Evolutionary conservation across 2,329 filamentous ascomycete genomes (phyloP), one percentile per base, ranked within the genome.

Genomic region (Myriangium duriaei): DNA sequence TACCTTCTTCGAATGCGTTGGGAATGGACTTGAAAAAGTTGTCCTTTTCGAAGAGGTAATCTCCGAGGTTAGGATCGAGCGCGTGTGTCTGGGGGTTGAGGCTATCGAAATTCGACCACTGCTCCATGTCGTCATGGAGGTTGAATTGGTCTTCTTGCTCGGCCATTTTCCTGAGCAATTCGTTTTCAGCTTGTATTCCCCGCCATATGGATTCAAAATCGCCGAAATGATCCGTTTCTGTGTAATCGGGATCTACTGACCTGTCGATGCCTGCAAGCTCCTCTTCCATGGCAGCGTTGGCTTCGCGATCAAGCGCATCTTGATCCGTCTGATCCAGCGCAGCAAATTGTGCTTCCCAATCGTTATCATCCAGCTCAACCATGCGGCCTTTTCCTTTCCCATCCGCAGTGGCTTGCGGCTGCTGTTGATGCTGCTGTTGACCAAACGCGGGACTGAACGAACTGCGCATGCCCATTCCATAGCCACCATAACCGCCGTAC

Each of bases 291-390:
- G 80, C 81, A 42, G 70, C 69, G 45, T 83, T 79, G 37, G 82
- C 81, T 53, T 78, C 66, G 24, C 63, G 65, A 45, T 77, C 74
- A 41, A 72, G 58, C 39, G 66, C 57, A 17, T 60, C 58, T 50
- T 71, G 62, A 53, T 79, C 72, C 43, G 77, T 68, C 45, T 79
- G 64, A 56, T 88, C 84, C 56, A 95, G 78, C 60, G 91, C 76
- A 41, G 85, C 82, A 59, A 98, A 98, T 59, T 96, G 86, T 51
- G 86, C 84, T 61, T 96, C 88, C 91, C 91, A 96, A 54, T 93
- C 81, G 53, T 80, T 59, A 50, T 98, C 88, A 56, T 95, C 85
- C 15, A 96, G 72, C 63, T 96, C 91, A 10, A 96, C 79, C 63
- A 96, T 74, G 24, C 72, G 65, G 4, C 66, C 75, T 60, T 92